A percentile compares a stretch with the other conserved stretches of the same genome.
phyloP scores from a whole-genome alignment of 2,329 filamentous ascomycete genomes.

The Penicillium sp. region DNA sequence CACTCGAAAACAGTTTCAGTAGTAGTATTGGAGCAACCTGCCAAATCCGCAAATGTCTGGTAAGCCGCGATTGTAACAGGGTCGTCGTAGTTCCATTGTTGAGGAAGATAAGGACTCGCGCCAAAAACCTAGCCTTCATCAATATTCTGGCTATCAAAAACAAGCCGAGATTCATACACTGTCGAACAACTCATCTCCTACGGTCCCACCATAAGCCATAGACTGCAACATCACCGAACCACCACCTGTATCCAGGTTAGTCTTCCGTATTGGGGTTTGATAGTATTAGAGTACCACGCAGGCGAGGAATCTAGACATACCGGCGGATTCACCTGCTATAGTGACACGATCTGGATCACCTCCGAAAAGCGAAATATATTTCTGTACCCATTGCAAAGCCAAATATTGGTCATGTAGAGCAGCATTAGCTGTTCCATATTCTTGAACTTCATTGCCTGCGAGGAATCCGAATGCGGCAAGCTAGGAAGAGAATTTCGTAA shows the following conservation, averaged over 20 bases:
- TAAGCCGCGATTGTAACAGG: conserved; percentile 43
- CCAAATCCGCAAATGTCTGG: conserved; percentile 41
- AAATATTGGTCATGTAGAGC: conserved; percentile 53
- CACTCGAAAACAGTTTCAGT: conserved; percentile 38
- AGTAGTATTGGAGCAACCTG: conserved; percentile 35
- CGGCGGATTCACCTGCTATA: conserved; percentile 51
- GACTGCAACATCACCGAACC: conserved; percentile 14
- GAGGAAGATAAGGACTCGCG: conserved; percentile 52
- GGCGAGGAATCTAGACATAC: background rate
- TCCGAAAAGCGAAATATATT: conserved; percentile 53
- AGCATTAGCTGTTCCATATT: conserved; percentile 41
- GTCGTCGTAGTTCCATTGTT: conserved; percentile 50
- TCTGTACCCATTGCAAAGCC: conserved; percentile 56
- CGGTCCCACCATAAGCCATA: conserved; percentile 9
- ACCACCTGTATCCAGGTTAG: conserved; percentile 26
- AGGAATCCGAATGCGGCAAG: conserved; percentile 40
- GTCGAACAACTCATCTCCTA: conserved; percentile 2
- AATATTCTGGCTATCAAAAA: conserved; percentile 4
- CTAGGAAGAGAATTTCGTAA: background rate
- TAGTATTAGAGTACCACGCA: too few relatives aligned
- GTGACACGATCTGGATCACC: conserved; percentile 51
- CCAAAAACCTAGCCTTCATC: conserved; percentile 26
- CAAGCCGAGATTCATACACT: conserved; percentile 15
- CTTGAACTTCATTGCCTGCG: conserved; percentile 40
- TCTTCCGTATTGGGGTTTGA: background rate